phyloP scores from a whole-genome alignment of 768 basidiomycete genomes.

The Collybia nuda region DNA sequence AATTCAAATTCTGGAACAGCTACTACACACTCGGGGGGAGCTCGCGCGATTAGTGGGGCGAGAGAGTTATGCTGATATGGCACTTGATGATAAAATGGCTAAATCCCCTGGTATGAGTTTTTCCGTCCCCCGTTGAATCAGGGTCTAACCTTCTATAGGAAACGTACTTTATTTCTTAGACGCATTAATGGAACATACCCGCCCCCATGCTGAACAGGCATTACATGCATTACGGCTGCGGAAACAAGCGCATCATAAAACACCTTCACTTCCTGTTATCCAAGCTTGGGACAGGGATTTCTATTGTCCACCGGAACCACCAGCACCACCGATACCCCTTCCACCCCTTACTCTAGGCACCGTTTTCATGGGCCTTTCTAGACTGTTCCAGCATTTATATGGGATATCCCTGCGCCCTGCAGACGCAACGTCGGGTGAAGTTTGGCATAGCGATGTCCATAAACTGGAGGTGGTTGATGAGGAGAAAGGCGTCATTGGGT shows the following conservation, averaged over 20 bases:
- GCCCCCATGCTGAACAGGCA: slow-evolving; percentile 73
- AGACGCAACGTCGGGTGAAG: slow-evolving; percentile 70
- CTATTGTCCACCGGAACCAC: slow-evolving; percentile 81
- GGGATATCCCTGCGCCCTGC: slow-evolving; percentile 81
- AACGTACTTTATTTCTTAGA: slow-evolving; percentile 88
- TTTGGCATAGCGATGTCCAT: slow-evolving; percentile 86
- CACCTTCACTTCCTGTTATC: slow-evolving; percentile 59
- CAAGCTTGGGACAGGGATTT: slow-evolving; percentile 98
- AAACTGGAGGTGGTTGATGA: slow-evolving; percentile 95
- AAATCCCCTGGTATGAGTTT: slow-evolving; percentile 74
- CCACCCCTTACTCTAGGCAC: slow-evolving; percentile 85
- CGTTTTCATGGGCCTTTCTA: slow-evolving; percentile 88
- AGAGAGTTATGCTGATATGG: slow-evolving; percentile 84
- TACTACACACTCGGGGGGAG: slow-evolving; percentile 77
- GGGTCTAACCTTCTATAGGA: slow-evolving; percentile 37
- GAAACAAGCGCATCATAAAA: slow-evolving; percentile 74
- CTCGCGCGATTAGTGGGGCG: slow-evolving; percentile 84
- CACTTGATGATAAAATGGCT: slow-evolving; percentile 95
- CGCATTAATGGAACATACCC: slow-evolving; percentile 77
- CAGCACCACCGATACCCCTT: slow-evolving; percentile 71
- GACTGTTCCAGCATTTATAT: slow-evolving; percentile 83
- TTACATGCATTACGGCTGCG: slow-evolving; percentile 61
- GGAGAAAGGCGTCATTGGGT: slow-evolving; percentile 81
- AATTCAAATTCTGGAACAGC: slow-evolving; percentile 71
- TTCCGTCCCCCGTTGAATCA: slow-evolving; percentile 3